Conservation (phyloP, 148 eudicot genomes). For the Salicornia ramosissima region DNA sequence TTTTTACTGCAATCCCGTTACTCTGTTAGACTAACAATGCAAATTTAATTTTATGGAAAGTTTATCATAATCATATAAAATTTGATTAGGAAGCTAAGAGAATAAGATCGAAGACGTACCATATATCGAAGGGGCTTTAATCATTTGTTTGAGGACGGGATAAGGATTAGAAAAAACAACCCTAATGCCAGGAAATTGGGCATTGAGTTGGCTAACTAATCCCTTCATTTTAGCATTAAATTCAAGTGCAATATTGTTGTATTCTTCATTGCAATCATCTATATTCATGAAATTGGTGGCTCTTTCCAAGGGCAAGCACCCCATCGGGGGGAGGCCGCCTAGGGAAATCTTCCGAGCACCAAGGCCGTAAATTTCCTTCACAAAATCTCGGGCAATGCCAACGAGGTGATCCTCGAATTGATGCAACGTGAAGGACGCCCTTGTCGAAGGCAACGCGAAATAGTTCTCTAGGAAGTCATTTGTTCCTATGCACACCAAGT, state of each 20-base stretch:
- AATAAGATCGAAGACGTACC: conserved; percentile 31
- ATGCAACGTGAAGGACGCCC: conserved; percentile 29
- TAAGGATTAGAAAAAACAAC: conserved; percentile 57
- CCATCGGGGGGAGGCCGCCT: conserved; percentile 66
- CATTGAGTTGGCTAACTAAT: conserved; percentile 39
- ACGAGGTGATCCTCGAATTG: conserved; percentile 43
- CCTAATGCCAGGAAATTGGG: conserved; percentile 34
- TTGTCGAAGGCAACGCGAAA: conserved; percentile 37
- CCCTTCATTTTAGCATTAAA: conserved; percentile 42
- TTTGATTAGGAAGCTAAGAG: too few relatives aligned
- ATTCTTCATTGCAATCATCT: conserved; percentile 37
- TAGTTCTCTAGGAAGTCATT: conserved; percentile 88
- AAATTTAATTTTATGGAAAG: too few relatives aligned
- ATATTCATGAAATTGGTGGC: conserved; percentile 30
- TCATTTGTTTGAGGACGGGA: conserved; percentile 28
- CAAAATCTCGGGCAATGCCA: conserved; percentile 33
- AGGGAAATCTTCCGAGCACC: conserved; percentile 59
- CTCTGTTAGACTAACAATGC: too few relatives aligned
- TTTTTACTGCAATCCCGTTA: too few relatives aligned
- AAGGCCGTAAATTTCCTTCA: conserved; percentile 31
- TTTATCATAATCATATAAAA: too few relatives aligned
- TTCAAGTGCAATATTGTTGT: conserved; percentile 49
- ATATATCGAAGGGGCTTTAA: conserved; percentile 38
- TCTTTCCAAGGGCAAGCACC: conserved; percentile 75
- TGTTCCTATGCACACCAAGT: conserved; percentile 64